phyloP scores from a whole-genome alignment of 306 rosid species.

The Quercus agrifolia region DNA sequence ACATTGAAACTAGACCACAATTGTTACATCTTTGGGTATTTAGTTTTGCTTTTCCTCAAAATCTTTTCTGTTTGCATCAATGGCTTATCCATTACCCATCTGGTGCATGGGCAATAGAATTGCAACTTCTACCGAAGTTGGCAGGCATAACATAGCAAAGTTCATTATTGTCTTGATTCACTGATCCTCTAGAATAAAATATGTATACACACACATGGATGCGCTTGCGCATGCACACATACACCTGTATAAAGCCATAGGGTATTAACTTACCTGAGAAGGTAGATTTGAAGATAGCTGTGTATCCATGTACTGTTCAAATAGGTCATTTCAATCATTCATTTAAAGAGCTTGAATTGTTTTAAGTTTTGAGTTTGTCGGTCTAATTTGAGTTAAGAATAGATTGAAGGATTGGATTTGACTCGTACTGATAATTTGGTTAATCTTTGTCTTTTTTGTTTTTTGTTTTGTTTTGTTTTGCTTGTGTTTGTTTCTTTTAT shows the following conservation, averaged over 20 bases:
- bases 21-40: no score
- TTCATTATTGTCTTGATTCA: background rate
- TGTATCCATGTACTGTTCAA: background rate
- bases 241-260: background rate
- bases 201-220: background rate
- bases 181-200: background rate
- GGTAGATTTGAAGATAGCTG: background rate
- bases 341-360: background rate
- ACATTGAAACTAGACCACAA: no score
- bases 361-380: background rate
- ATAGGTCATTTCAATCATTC: background rate
- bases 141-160: background rate
- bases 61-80: no score
- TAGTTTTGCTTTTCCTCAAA: no score
- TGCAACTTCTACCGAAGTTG: background rate
- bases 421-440: background rate
- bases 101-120: background rate
- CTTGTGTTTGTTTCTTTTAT: background rate
- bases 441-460: background rate
- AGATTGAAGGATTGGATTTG: background rate
- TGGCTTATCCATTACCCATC: background rate
- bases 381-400: background rate
- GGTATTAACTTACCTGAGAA: background rate
- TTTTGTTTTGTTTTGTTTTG: background rate
- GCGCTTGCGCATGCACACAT: no score